phyloP scores from a whole-genome alignment of 1,284 basidiomycete genomes.

The Ganoderma sinense region DNA sequence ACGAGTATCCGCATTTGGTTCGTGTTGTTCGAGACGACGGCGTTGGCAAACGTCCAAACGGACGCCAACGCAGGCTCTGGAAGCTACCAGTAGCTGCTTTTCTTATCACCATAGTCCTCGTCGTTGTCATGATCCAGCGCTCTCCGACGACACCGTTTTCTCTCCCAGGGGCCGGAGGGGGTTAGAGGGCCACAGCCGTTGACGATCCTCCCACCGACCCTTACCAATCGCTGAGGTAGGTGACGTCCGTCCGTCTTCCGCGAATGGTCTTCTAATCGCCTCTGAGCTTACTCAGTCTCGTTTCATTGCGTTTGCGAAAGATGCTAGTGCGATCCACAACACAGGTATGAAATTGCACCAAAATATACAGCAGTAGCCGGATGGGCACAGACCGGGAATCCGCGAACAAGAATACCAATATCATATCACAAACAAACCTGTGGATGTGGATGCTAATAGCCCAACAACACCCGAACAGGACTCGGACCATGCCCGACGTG shows the following conservation, averaged over 20 bases:
- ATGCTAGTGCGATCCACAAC: neutral
- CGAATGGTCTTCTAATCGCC: neutral
- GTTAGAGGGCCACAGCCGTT: neutral
- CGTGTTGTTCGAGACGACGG: conserved; percentile 1
- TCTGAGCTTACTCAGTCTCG: neutral
- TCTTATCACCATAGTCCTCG: neutral
- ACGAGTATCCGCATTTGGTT: neutral
- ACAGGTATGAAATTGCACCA: neutral
- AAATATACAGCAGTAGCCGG: neutral
- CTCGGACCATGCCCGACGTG: neutral
- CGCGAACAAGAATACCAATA: neutral
- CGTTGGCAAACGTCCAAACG: neutral
- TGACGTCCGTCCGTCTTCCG: neutral
- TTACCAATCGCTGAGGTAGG: neutral
- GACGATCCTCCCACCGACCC: neutral
- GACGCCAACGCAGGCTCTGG: neutral
- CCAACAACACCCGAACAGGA: too few species aligned
- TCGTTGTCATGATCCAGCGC: neutral
- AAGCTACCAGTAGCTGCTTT: neutral
- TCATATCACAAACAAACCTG: neutral
- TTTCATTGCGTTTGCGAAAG: neutral
- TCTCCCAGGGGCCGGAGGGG: neutral
- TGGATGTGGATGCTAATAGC: neutral
- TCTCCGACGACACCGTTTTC: neutral
- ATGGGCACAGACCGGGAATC: neutral